Evolutionary conservation across 2,329 filamentous ascomycete species (phyloP).

Genomic region (Podosphaera aphanis): DNA sequence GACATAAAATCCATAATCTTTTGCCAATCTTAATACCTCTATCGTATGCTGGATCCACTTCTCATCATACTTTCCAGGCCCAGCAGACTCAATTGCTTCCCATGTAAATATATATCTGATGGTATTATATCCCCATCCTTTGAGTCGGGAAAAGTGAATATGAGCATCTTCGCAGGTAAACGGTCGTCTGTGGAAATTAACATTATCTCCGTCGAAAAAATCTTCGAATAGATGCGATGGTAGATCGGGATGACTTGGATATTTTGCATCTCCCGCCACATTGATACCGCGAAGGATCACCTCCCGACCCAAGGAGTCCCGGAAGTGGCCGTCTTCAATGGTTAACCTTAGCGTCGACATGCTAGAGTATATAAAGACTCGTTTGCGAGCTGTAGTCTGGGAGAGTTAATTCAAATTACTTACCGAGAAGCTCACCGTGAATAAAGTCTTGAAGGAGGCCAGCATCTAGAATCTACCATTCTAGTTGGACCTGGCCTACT

Average conservation of each 20-base stretch:
- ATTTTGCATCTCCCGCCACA: constrained; percentile 72
- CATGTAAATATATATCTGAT: constrained; percentile 95
- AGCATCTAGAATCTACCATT: no score
- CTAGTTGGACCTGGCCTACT: no score
- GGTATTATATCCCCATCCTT: constrained; percentile 82
- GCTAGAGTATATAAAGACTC: background rate
- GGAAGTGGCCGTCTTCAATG: constrained; percentile 69
- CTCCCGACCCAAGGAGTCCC: constrained; percentile 60
- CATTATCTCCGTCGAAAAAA: constrained; percentile 83
- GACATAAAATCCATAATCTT: constrained; percentile 78
- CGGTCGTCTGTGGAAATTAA: constrained; percentile 70
- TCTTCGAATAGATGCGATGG: constrained; percentile 55
- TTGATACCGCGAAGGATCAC: constrained; percentile 86
- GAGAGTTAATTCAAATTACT: no score
- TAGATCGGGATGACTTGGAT: constrained; percentile 56
- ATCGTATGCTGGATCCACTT: constrained; percentile 85
- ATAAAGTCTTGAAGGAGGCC: no score
- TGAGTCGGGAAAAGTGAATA: constrained; percentile 64
- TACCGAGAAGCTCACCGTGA: no score
- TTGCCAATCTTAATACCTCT: constrained; percentile 58
- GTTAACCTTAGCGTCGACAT: constrained; percentile 59
- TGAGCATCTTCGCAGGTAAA: constrained; percentile 68
- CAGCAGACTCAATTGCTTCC: constrained; percentile 91
- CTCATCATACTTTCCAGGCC: constrained; percentile 81
- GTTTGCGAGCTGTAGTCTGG: no score